phyloP scores from a whole-genome alignment of 495 filamentous ascomycete genomes.

The Penicillium roqueforti region DNA sequence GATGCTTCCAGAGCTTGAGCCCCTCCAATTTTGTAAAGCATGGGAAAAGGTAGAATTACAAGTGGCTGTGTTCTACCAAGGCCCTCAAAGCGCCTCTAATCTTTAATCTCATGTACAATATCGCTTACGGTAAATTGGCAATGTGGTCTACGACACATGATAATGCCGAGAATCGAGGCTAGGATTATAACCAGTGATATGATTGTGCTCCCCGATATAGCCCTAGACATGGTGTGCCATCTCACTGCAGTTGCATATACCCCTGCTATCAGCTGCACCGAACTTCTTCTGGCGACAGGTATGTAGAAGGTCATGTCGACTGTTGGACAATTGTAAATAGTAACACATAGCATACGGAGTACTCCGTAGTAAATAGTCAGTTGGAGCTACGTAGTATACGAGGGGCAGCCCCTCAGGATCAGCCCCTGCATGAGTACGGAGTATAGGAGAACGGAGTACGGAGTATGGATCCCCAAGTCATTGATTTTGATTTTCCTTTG shows the following conservation, averaged over 20 bases:
- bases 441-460: background rate
- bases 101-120: background rate
- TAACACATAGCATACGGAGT: background rate
- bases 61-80: too few species aligned
- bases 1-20: background rate
- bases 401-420: background rate
- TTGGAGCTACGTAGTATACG: constrained; percentile 7
- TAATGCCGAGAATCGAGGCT: background rate
- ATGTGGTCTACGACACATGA: background rate
- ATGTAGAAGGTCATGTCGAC: background rate
- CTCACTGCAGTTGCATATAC: constrained; percentile 25
- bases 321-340: background rate
- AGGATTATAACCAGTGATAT: background rate
- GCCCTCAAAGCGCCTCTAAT: too few species aligned
- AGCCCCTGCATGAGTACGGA: background rate
- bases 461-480: background rate
- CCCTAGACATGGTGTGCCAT: constrained; percentile 15
- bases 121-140: background rate
- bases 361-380: background rate
- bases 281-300: constrained; percentile 11
- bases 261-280: constrained; percentile 20
- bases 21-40: background rate
- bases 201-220: background rate
- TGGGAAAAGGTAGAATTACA: too few species aligned
- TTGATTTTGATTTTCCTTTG: background rate